Evolutionary conservation across 2,329 filamentous ascomycete species (phyloP), one percentile per base, ranked within the genome.

Genomic region (Ploettnerulaceae sp.): DNA sequence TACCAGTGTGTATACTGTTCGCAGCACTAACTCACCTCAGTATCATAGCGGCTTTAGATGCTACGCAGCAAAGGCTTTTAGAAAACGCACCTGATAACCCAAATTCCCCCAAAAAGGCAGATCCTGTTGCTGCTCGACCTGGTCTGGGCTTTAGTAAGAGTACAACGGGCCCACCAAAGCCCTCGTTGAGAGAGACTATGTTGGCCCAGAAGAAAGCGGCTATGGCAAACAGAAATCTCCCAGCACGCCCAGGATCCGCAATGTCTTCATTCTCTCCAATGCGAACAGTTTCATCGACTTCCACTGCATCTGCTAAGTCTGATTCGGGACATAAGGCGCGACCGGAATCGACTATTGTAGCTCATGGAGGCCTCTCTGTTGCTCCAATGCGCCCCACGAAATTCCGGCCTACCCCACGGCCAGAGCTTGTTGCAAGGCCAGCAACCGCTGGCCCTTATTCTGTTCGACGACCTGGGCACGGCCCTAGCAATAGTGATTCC

Each of bases 51-150:
- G 76, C 75, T 11, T 74, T 97, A 9, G 90, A 96, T 50, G 64
- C 77, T 6, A 89, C 89, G 12, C 85, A 89, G 3, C 86, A 87
- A 63, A 82, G 81, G 45, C 73, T 91, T 24, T 72, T 98, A 14
- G 84, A 90, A 56, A 94, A 89, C 58, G 87, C 95, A 57, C 74
- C 86, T 1, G 77, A 82, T 61, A 97, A 97, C 59, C 87, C 87
- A 7, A 86, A 88, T 62, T 78, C 75, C 5, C 74, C 79, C 53
- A 75, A 76, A 61, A 73, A 78, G 61, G 59, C 67, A 4, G 75
- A 75, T 25, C 66, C 73, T n/a, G 58, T 72, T 11, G 58, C 64
- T 18, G 65, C 68, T 32, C 75, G 79, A 2, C 75, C 79, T 17
- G 79, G 78, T 1, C 59, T 79, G 25, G 77, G 79, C 7, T 67